These are phyloP conservation scores for Carex kokanica DNA, from an alignment of 176 grass and related monocot species.

Conservation along the genomic window DNA sequence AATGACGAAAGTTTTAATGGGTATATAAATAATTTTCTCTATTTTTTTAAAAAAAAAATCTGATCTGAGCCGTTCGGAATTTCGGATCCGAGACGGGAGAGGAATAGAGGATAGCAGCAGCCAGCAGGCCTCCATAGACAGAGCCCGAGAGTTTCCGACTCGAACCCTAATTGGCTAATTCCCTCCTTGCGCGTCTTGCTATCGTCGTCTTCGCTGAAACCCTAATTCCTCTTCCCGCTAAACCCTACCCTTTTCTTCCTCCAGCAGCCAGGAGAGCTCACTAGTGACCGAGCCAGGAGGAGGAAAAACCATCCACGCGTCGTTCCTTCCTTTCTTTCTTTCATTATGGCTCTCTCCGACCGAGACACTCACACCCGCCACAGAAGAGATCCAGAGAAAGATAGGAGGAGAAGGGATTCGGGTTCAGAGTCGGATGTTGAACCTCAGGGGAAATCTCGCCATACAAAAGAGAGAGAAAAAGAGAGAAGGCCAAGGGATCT, in stretches of 20 bases:
- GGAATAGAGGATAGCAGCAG: too few relatives aligned
- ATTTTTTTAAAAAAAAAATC: too few relatives aligned
- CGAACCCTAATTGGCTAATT: neutral
- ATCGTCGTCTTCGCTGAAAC: neutral
- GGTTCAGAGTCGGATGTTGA: neutral
- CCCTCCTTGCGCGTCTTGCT: neutral
- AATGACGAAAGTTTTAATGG: too few relatives aligned
- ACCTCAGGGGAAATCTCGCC: neutral
- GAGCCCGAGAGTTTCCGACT: neutral
- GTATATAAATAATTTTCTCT: too few relatives aligned
- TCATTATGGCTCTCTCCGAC: neutral
- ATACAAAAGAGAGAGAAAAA: neutral
- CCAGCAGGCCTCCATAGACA: neutral
- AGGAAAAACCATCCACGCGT: neutral
- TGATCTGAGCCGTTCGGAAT: too few relatives aligned
- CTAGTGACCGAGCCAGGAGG: neutral
- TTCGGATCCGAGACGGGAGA: too few relatives aligned
- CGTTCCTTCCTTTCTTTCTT: neutral
- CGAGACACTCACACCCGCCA: neutral
- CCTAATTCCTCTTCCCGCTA: neutral
- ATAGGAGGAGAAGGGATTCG: slow-evolving; percentile 1
- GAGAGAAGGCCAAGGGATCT: slow-evolving; percentile 1
- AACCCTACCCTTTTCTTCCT: neutral
- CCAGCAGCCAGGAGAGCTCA: neutral
- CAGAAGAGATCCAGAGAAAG: neutral